Percentiles rank a stretch among this genome's conserved stretches.
Evolutionary conservation across 805 yeast genomes (phyloP).

Genomic region (Candida pini): DNA sequence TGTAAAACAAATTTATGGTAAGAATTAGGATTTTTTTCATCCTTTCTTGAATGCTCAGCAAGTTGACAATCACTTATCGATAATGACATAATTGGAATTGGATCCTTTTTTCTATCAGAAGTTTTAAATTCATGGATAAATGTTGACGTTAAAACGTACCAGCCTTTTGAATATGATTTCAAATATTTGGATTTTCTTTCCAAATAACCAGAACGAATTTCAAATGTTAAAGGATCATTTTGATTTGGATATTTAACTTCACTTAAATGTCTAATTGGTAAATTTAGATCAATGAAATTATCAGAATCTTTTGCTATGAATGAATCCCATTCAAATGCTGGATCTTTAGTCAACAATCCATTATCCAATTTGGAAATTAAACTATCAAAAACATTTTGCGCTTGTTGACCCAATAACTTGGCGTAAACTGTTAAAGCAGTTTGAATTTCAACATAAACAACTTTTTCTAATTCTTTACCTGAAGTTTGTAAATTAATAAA

Average conservation of each 20-base stretch:
- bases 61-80: slow-evolving; percentile 74
- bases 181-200: slow-evolving; percentile 89
- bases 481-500: slow-evolving; percentile 80
- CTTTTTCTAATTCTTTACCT: slow-evolving; percentile 83
- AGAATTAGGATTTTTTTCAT: slow-evolving; percentile 47
- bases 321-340: slow-evolving; percentile 84
- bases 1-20: slow-evolving; percentile 73
- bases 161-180: slow-evolving; percentile 86
- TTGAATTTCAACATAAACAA: slow-evolving; percentile 83
- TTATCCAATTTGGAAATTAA: slow-evolving; percentile 59
- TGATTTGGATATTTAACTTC: slow-evolving; percentile 65
- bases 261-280: slow-evolving; percentile 55
- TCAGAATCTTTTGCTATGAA: slow-evolving; percentile 62
- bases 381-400: slow-evolving; percentile 62
- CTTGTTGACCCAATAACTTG: slow-evolving; percentile 63
- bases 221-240: slow-evolving; percentile 60
- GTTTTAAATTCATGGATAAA: slow-evolving; percentile 88
- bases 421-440: slow-evolving; percentile 71
- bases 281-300: slow-evolving; percentile 58
- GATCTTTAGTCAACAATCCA: slow-evolving; percentile 71
- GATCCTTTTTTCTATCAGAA: slow-evolving; percentile 74
- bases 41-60: slow-evolving; percentile 75
- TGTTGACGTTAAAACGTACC: slow-evolving; percentile 85
- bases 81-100: slow-evolving; percentile 77
- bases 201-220: slow-evolving; percentile 70